Percentiles rank a stretch among this genome's conserved stretches.
Conservation (phyloP, 192 early-diverging fungal species). For the Coemansia sp. region DNA sequence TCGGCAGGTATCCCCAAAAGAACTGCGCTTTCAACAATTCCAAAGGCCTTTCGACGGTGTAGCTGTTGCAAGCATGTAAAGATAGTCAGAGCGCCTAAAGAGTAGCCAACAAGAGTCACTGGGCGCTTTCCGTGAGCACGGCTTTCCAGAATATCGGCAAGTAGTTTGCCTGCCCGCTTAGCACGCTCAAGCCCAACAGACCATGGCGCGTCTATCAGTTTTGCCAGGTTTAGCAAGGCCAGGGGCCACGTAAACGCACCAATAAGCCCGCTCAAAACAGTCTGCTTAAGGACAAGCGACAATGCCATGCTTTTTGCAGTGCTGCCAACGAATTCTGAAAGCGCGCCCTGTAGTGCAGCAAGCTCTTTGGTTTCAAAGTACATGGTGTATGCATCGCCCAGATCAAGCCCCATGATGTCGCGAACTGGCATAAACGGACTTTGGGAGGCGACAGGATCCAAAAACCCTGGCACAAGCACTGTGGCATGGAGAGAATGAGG, state of each 20-base stretch:
- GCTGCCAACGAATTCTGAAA: conserved; percentile 40
- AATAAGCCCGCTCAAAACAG: conserved; percentile 35
- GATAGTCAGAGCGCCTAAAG: conserved; percentile 68
- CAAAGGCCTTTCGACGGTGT: conserved; percentile 45
- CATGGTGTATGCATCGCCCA: conserved; percentile 54
- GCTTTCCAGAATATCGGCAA: conserved; percentile 49
- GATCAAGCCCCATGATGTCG: conserved; percentile 32
- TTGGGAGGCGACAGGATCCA: conserved; percentile 28
- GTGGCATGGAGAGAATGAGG: conserved; percentile 49
- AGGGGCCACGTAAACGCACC: conserved; percentile 53
- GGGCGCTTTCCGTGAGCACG: conserved; percentile 63
- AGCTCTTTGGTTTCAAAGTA: conserved; percentile 56
- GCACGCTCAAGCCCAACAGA: conserved; percentile 65
- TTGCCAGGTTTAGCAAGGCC: conserved; percentile 44
- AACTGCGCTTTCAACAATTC: conserved; percentile 67
- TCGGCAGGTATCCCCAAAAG: conserved; percentile 71
- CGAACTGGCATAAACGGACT: conserved; percentile 30
- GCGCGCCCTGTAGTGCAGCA: conserved; percentile 43
- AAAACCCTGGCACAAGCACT: conserved; percentile 55
- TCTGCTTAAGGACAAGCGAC: conserved; percentile 51
- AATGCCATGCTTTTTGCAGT: conserved; percentile 49
- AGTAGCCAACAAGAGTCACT: conserved; percentile 70
- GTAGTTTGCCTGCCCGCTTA: conserved; percentile 62
- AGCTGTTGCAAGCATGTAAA: conserved; percentile 71
- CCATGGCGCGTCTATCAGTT: conserved; percentile 75